These are phyloP conservation scores for Litchi chinensis DNA, from an alignment of 345 rosid genomes.

Conservation along the genomic window DNA sequence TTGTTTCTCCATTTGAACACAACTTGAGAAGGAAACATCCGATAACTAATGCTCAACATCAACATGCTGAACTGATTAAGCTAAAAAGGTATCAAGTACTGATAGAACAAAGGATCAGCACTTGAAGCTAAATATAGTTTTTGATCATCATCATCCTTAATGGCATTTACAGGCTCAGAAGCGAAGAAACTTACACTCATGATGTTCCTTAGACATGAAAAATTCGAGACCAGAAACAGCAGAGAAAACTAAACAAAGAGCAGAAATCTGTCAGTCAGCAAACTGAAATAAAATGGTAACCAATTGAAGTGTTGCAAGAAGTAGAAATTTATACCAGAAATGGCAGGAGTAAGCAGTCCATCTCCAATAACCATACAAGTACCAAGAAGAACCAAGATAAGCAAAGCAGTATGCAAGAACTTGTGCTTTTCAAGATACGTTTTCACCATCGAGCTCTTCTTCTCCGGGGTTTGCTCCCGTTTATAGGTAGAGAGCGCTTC, in stretches of 20 bases:
- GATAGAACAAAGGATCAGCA: not conserved
- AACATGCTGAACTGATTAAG: not conserved
- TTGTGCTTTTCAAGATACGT: conserved; percentile 78
- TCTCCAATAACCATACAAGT: conserved; percentile 99
- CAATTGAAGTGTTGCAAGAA: conserved; percentile 4
- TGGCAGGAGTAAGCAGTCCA: conserved; percentile 96
- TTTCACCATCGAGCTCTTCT: conserved; percentile 64
- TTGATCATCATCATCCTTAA: not conserved
- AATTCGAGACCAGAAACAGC: conserved; percentile 98
- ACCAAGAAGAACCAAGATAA: conserved; percentile 93
- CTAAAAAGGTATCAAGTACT: not conserved
- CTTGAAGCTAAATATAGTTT: not conserved
- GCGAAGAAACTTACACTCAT: conserved; percentile 68
- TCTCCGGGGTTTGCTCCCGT: conserved; percentile 74
- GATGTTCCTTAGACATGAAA: conserved; percentile 88
- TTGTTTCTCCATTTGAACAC: not conserved
- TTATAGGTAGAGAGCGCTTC: conserved; percentile 98
- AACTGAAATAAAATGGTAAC: not conserved
- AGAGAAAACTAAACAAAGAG: conserved; percentile 67
- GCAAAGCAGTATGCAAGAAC: conserved; percentile 83
- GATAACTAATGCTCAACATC: not conserved
- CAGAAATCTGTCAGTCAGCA: conserved; percentile 9
- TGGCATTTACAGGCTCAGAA: not conserved
- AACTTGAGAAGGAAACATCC: not conserved
- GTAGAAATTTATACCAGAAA: conserved; percentile 62